These are phyloP conservation scores for Phytophthora colocasiae DNA, from an alignment of 352 stramenopile genomes.

Conservation along the genomic window DNA sequence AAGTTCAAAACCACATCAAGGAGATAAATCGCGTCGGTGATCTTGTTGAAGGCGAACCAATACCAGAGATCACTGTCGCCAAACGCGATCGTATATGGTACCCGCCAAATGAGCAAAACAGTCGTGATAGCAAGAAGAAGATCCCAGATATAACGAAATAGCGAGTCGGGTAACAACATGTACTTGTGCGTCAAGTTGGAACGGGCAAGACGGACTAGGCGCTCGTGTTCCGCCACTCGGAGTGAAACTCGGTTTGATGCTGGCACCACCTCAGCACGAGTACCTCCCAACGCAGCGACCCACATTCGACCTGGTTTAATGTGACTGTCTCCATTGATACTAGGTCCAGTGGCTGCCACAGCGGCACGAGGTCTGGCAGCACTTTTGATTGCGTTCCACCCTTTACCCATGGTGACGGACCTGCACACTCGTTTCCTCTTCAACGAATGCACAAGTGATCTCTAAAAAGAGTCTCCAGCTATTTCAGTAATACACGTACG, in stretches of 20 bases:
- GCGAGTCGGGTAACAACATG: constrained; percentile 54
- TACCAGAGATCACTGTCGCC: constrained; percentile 47
- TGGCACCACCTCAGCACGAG: constrained; percentile 52
- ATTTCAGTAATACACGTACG: not conserved
- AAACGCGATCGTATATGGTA: constrained; percentile 67
- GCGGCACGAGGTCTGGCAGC: constrained; percentile 6
- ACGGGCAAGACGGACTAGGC: constrained; percentile 43
- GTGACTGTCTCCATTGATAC: constrained; percentile 10
- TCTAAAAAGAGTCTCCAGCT: constrained; percentile 17
- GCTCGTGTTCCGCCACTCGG: constrained; percentile 61
- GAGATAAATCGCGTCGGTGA: constrained; percentile 58
- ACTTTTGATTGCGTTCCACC: constrained; percentile 25
- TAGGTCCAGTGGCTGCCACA: not conserved
- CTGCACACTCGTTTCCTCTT: not conserved
- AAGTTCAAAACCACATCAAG: constrained; percentile 65
- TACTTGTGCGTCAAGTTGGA: constrained; percentile 48
- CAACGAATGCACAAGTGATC: constrained; percentile 6
- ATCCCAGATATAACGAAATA: constrained; percentile 59
- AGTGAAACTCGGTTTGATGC: constrained; percentile 65
- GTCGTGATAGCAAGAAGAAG: constrained; percentile 59
- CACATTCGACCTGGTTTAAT: constrained; percentile 26
- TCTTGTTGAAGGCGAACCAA: constrained; percentile 62
- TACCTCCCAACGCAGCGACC: constrained; percentile 21
- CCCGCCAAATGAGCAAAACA: constrained; percentile 64
- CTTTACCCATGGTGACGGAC: constrained; percentile 26